Evolutionary conservation across 345 rosid genomes (phyloP).

Genomic region (Gossypium bickii): DNA sequence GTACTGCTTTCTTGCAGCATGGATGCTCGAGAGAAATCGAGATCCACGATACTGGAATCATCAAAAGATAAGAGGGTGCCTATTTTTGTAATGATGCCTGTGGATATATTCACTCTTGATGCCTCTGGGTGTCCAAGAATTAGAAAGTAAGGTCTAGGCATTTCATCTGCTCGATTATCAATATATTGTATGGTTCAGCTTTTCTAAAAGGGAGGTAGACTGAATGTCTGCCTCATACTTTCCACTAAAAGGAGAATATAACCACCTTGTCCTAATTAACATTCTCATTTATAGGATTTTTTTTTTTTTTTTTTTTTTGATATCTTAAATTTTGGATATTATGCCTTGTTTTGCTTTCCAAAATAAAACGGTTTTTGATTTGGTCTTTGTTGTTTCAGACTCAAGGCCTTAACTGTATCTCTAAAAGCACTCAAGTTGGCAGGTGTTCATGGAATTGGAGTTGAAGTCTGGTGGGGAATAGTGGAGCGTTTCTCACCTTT

Average conservation of each 20-base stretch:
- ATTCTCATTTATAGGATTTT: background rate
- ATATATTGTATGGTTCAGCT: background rate
- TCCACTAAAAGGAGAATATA: background rate
- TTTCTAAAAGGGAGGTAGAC: background rate
- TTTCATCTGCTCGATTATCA: background rate
- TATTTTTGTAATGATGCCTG: slow-evolving; percentile 56
- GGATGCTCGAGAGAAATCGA: slow-evolving; percentile 59
- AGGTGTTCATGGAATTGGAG: slow-evolving; percentile 69
- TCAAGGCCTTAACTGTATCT: slow-evolving; percentile 63
- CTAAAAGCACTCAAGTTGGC: slow-evolving; percentile 71
- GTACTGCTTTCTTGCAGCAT: slow-evolving; percentile 35
- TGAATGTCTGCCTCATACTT: background rate
- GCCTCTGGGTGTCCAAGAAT: slow-evolving; percentile 51
- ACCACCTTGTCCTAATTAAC: background rate
- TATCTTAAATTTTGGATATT: background rate
- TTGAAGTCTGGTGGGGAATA: slow-evolving; percentile 73
- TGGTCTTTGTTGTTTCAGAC: slow-evolving; percentile 42
- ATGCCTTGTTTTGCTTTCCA: background rate
- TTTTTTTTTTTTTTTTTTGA: background rate
- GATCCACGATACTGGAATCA: slow-evolving; percentile 44
- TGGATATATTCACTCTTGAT: slow-evolving; percentile 45
- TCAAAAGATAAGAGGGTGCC: slow-evolving; percentile 56
- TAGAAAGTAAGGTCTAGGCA: slow-evolving; percentile 34
- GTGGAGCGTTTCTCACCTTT: slow-evolving; percentile 58
- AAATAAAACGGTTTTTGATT: slow-evolving; percentile 15